Percentiles rank a stretch among this genome's conserved stretches.
Conservation (phyloP, 1,284 basidiomycete genomes). For the Cryptococcus sp. region DNA sequence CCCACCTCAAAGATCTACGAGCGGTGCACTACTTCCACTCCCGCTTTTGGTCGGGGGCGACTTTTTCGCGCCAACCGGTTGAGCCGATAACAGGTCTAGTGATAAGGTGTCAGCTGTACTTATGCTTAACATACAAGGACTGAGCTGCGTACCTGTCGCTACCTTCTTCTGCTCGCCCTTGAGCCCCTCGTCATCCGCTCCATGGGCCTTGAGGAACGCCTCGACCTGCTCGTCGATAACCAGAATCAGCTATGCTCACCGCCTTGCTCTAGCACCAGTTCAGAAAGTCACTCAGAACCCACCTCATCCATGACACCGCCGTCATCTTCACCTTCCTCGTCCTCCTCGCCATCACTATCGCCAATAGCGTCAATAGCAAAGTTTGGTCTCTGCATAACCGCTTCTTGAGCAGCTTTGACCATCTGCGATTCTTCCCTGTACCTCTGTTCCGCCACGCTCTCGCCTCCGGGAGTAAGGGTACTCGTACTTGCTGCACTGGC, state of each 20-base stretch:
- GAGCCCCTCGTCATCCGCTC: slow-evolving; percentile 71
- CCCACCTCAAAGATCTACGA: slow-evolving; percentile 15
- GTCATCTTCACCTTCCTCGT: slow-evolving; percentile 62
- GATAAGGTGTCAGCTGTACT: not conserved
- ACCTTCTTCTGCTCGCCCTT: slow-evolving; percentile 80
- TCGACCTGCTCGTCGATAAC: slow-evolving; percentile 62
- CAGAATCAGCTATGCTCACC: not conserved
- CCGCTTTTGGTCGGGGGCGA: not conserved
- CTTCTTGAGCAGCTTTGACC: slow-evolving; percentile 75
- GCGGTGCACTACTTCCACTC: not conserved
- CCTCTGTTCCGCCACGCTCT: slow-evolving; percentile 27
- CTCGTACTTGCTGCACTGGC: slow-evolving; percentile 23
- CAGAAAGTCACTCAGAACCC: slow-evolving; percentile 18
- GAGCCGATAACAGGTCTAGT: slow-evolving; percentile 41
- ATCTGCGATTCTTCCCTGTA: slow-evolving; percentile 56
- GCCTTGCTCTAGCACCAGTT: too few relatives aligned
- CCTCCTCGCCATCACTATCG: slow-evolving; percentile 71
- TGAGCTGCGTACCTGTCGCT: slow-evolving; percentile 38
- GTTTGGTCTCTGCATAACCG: slow-evolving; percentile 82
- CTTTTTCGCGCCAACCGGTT: slow-evolving; percentile 32
- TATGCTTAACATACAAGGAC: not conserved
- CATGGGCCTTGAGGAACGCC: slow-evolving; percentile 77
- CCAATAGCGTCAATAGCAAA: slow-evolving; percentile 92
- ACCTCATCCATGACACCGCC: slow-evolving; percentile 82
- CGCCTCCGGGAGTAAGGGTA: slow-evolving; percentile 27